phyloP scores from a whole-genome alignment of 345 rosid genomes.

The Brassica juncea region DNA sequence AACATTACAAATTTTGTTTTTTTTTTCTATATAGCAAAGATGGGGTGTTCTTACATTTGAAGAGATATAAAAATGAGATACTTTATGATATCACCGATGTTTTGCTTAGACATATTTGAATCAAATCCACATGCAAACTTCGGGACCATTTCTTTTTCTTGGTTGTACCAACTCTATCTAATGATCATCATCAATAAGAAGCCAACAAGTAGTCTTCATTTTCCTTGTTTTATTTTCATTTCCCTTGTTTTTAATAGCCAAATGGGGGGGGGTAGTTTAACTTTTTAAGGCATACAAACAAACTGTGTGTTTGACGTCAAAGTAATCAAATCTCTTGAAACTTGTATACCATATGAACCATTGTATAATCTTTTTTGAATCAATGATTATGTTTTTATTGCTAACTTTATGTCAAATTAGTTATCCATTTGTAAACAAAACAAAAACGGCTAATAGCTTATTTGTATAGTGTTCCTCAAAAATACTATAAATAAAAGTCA shows the following conservation, averaged over 20 bases:
- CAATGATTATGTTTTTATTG: not conserved
- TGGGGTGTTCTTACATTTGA: slow-evolving; percentile 28
- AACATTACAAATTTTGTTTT: not conserved
- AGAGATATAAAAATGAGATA: slow-evolving; percentile 17
- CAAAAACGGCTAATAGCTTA: not conserved
- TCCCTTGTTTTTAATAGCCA: not conserved
- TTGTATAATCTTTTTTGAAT: not conserved
- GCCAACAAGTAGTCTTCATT: not conserved
- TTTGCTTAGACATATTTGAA: slow-evolving; percentile 37
- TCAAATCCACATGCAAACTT: slow-evolving; percentile 38
- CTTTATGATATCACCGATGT: slow-evolving; percentile 31
- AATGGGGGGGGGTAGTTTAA: not conserved
- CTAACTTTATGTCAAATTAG: not conserved
- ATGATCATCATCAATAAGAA: slow-evolving; percentile 26
- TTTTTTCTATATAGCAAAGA: slow-evolving; percentile 26
- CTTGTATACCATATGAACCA: not conserved
- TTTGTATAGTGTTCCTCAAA: not conserved
- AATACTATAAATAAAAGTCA: slow-evolving; percentile 28
- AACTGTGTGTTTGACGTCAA: not conserved
- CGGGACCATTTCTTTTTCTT: slow-evolving; percentile 32
- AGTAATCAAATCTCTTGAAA: not conserved
- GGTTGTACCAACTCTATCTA: slow-evolving; percentile 24
- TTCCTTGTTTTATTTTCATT: not conserved
- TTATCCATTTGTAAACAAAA: not conserved
- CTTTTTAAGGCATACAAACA: not conserved